Evolutionary conservation across 2,329 filamentous ascomycete species (phyloP), one percentile per base, ranked within the genome.

Genomic region (Penicillium verrucosum): DNA sequence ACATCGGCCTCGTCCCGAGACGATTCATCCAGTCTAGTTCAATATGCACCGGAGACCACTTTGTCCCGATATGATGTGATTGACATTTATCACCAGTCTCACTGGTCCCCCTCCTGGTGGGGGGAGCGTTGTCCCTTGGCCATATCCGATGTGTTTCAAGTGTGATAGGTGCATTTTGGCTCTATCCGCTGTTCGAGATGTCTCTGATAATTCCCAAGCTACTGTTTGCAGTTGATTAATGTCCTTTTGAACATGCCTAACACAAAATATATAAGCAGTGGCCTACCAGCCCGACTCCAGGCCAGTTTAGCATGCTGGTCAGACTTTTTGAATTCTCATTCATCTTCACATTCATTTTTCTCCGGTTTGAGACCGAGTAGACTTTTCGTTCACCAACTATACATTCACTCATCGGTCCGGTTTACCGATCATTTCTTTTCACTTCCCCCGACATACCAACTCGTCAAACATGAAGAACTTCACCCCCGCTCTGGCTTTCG

Each of bases 401-500:
- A 53, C 34, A 58, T 51, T 46, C 49, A 50, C 49, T 55, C n/a
- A 18, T 58, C 62, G 61, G 56, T 61, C 60, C 43, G 63, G 60
- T 58, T 54, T 64, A 61, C 56, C 58, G 63, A 61, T 59, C 51
- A 53, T 25, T 60, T 58, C 32, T 54, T 57, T 62, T 60, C 63
- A 54, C 58, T 63, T 60, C 44, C 18, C 37, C 9, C 34, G 29
- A 43, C 43, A 50, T 53, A 68, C 76, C 64, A 61, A 78, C 78
- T 51, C 29, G 14, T 30, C n/a, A 34, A 54, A 41, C 21, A 56
- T 56, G 77, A 78, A 78, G 71, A 71, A 73, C 51, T 63, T 73
- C 65, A 68, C 73, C 51, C 66, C 78, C 60, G 70, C 75, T 57
- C 62, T 78, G 59, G 71, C 75, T 61, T 59, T 79, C 51, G 74